phyloP scores from a whole-genome alignment of 768 basidiomycete species.

The Pleurotus pulmonarius region DNA sequence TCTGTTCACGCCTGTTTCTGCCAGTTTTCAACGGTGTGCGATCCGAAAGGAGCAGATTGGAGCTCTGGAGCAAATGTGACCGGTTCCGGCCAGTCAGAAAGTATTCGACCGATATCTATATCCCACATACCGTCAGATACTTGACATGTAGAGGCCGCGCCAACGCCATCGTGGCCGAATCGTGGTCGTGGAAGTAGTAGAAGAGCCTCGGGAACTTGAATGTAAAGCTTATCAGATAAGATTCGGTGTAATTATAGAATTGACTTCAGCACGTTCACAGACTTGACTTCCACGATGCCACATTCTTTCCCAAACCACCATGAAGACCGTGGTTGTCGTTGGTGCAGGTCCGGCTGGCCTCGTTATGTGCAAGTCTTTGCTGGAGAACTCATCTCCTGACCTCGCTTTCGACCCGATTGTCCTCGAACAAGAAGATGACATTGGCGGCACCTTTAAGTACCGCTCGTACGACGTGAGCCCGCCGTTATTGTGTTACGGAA shows the following conservation, averaged over 20 bases:
- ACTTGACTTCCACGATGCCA: neutral
- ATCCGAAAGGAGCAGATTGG: too few relatives aligned
- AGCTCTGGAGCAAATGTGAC: too few relatives aligned
- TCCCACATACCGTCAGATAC: too few relatives aligned
- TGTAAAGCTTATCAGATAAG: neutral
- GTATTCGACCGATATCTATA: too few relatives aligned
- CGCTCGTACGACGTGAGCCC: conserved; percentile 38
- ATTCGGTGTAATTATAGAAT: neutral
- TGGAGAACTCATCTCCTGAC: conserved; percentile 31
- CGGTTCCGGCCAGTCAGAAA: too few relatives aligned
- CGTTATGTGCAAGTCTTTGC: conserved; percentile 44
- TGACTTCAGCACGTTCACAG: neutral
- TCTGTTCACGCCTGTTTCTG: too few relatives aligned
- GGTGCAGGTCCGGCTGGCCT: conserved; percentile 50
- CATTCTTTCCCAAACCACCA: conserved; percentile 8
- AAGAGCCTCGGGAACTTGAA: neutral
- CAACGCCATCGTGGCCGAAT: neutral
- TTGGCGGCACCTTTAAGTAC: conserved; percentile 52
- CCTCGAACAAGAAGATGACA: conserved; percentile 42
- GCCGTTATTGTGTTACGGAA: too few relatives aligned
- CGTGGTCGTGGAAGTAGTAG: neutral
- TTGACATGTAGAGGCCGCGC: too few relatives aligned
- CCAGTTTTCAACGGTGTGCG: too few relatives aligned
- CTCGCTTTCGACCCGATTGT: conserved; percentile 47
- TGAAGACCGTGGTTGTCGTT: conserved; percentile 30